Evolutionary conservation across 768 basidiomycete species (phyloP).

Genomic region (Lactarius trivialis): DNA sequence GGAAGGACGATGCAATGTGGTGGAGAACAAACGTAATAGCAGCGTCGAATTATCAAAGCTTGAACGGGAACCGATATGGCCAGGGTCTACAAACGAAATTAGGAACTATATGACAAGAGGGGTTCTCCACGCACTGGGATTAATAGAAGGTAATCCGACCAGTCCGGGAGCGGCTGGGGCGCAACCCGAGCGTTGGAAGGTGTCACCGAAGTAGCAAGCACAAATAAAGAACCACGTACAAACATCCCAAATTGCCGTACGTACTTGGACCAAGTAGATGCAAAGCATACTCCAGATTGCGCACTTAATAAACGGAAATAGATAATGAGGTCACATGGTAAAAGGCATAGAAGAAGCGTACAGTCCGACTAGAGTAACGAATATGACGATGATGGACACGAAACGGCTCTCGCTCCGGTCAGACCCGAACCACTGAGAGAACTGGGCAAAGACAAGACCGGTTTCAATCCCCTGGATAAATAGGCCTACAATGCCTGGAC

Average conservation of each 20-base stretch:
- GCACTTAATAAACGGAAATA: not conserved
- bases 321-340: not conserved
- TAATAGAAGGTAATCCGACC: not conserved
- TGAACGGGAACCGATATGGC: constrained; percentile 10
- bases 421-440: constrained; percentile 4
- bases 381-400: not conserved
- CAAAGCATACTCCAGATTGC: constrained; percentile 5
- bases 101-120: not conserved
- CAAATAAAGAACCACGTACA: not conserved
- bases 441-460: constrained; percentile 7
- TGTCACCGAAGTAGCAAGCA: not conserved
- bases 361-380: constrained; percentile 5
- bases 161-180: not conserved
- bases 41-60: constrained; percentile 11
- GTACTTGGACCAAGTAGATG: not conserved
- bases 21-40: constrained; percentile 11
- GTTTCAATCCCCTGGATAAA: constrained; percentile 2
- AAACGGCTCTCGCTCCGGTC: not conserved
- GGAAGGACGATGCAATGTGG: not conserved
- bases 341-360: not conserved
- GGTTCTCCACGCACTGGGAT: not conserved
- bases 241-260: not conserved
- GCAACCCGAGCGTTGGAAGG: not conserved
- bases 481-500: not conserved
- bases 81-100: not conserved